Conservation (phyloP, 768 basidiomycete genomes). For the Pisolithus sp. region DNA sequence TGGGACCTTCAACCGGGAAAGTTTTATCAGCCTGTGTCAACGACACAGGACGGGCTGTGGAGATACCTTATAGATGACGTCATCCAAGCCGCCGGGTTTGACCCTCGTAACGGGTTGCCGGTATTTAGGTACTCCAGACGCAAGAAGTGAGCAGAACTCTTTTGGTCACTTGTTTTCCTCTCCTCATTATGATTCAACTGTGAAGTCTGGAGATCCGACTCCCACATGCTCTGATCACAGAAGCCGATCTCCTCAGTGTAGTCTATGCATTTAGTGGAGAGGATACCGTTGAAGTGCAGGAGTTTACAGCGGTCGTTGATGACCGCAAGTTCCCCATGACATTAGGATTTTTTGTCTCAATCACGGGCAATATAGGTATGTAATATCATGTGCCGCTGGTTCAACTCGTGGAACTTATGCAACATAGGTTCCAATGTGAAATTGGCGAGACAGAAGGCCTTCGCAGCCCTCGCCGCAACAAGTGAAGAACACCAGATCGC, state of each 20-base stretch:
- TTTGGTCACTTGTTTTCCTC: not conserved
- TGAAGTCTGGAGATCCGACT: not conserved
- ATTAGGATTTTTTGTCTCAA: slow-evolving; percentile 14
- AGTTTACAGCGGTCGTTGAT: slow-evolving; percentile 14
- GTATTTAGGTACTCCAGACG: slow-evolving; percentile 3
- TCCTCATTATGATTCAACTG: not conserved
- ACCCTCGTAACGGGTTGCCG: slow-evolving; percentile 4
- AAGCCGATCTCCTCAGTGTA: slow-evolving; percentile 7
- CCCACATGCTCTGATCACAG: too few species aligned
- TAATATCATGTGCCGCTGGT: not conserved
- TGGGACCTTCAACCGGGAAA: not conserved
- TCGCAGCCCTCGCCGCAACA: slow-evolving; percentile 2
- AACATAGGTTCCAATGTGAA: slow-evolving; percentile 5
- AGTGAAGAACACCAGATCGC: not conserved
- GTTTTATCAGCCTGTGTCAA: slow-evolving; percentile 2
- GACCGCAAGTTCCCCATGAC: slow-evolving; percentile 1
- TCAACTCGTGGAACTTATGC: too few species aligned
- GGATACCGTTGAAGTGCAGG: slow-evolving; percentile 3
- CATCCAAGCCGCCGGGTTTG: slow-evolving; percentile 3
- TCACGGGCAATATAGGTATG: slow-evolving; percentile 7
- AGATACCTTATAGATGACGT: slow-evolving; percentile 6
- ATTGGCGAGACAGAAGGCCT: slow-evolving; percentile 1
- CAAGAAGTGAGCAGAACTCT: slow-evolving; percentile 1
- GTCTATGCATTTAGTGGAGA: not conserved
- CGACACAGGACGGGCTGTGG: slow-evolving; percentile 1